These are phyloP conservation scores for Filosporella fistucella DNA, from an alignment of 495 filamentous ascomycete species.

Conservation along the genomic window DNA sequence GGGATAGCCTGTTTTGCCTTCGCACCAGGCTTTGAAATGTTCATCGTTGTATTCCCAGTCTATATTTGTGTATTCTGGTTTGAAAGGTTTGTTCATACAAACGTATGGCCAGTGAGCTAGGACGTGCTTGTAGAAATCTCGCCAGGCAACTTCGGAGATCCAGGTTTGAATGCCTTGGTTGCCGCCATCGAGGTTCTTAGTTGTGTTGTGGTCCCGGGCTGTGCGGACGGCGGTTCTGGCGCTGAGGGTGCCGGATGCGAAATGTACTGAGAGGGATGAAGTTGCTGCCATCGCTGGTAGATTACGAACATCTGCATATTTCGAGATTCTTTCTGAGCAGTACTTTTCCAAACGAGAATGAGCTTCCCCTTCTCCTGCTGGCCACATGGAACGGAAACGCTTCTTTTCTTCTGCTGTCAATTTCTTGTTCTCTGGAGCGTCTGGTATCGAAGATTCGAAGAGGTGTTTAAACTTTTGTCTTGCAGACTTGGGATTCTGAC, in stretches of 20 bases:
- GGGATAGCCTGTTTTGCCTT: slow-evolving; percentile 76
- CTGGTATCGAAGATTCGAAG: slow-evolving; percentile 62
- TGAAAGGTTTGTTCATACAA: slow-evolving; percentile 94
- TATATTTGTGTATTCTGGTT: slow-evolving; percentile 79
- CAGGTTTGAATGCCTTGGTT: slow-evolving; percentile 64
- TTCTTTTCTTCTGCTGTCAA: slow-evolving; percentile 55
- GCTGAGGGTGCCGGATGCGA: slow-evolving; percentile 72
- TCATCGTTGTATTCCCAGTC: slow-evolving; percentile 71
- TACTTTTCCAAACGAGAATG: slow-evolving; percentile 63
- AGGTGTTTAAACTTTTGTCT: slow-evolving; percentile 49
- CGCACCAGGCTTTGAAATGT: slow-evolving; percentile 69
- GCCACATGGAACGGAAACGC: slow-evolving; percentile 58
- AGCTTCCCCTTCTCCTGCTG: slow-evolving; percentile 78
- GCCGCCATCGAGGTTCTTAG: slow-evolving; percentile 64
- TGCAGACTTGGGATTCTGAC: slow-evolving; percentile 51
- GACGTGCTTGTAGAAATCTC: slow-evolving; percentile 91
- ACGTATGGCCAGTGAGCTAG: slow-evolving; percentile 84
- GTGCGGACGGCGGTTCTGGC: slow-evolving; percentile 66
- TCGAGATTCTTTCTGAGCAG: slow-evolving; percentile 55
- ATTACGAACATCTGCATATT: slow-evolving; percentile 58
- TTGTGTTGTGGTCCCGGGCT: slow-evolving; percentile 64
- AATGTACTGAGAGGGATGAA: slow-evolving; percentile 72
- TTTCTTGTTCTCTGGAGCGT: slow-evolving; percentile 58
- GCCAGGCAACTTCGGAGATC: slow-evolving; percentile 88
- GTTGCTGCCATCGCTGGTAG: slow-evolving; percentile 60